These are phyloP conservation scores for Xylaria curta DNA, from an alignment of 495 filamentous ascomycete species.

Conservation along the genomic window DNA sequence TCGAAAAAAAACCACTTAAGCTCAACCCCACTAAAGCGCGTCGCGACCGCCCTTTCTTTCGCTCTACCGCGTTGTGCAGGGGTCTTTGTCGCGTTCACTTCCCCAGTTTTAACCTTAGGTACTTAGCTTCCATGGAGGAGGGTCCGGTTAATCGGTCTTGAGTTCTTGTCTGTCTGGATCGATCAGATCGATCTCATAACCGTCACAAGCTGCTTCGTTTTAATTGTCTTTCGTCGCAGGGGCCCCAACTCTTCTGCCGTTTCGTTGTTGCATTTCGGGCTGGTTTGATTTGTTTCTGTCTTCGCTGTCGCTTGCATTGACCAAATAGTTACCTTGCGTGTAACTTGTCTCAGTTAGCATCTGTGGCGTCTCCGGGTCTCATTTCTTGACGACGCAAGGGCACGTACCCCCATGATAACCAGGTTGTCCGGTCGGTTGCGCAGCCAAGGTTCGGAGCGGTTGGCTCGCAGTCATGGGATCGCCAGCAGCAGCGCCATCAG, in stretches of 20 bases:
- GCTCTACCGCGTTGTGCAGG: slow-evolving; percentile 23
- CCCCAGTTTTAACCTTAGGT: slow-evolving; percentile 7
- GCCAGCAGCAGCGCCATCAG: slow-evolving; percentile 45
- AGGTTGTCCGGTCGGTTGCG: slow-evolving; percentile 18
- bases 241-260: not conserved
- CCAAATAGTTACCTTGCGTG: too few relatives aligned
- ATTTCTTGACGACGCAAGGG: not conserved
- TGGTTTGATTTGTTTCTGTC: slow-evolving; percentile 7
- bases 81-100: slow-evolving; percentile 17
- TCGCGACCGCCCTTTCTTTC: not conserved
- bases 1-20: slow-evolving; percentile 24
- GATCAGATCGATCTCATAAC: slow-evolving; percentile 11
- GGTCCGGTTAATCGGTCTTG: not conserved
- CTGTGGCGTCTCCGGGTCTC: not conserved
- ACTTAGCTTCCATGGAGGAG: not conserved
- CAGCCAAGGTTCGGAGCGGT: slow-evolving; percentile 28
- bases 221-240: not conserved
- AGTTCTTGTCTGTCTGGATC: not conserved
- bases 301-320: not conserved
- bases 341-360: not conserved
- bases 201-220: not conserved
- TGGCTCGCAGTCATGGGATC: slow-evolving; percentile 56
- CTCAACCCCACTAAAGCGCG: slow-evolving; percentile 22
- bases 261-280: not conserved
- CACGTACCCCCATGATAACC: slow-evolving; percentile 31